Evolutionary conservation across 2,329 filamentous ascomycete genomes (phyloP).

Genomic region (Phialophora tarda): DNA sequence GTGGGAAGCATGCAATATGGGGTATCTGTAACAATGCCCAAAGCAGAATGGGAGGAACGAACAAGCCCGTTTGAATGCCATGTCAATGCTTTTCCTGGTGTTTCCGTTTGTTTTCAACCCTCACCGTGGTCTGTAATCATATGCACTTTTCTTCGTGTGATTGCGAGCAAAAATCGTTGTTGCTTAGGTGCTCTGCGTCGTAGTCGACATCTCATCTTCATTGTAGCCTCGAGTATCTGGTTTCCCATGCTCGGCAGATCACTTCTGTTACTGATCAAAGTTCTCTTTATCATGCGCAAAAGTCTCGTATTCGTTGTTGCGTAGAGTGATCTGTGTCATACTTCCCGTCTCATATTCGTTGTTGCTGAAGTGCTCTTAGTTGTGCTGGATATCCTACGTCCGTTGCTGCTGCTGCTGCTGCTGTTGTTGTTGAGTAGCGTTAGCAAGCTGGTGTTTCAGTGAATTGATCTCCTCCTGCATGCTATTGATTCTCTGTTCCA

Average conservation of each 20-base stretch:
- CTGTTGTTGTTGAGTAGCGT: slow-evolving; percentile 27
- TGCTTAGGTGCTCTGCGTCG: slow-evolving; percentile 11
- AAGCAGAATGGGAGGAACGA: slow-evolving; percentile 28
- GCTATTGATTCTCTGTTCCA: slow-evolving; percentile 50
- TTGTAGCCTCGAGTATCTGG: background rate
- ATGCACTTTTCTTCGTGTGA: slow-evolving; percentile 11
- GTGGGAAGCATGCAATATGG: slow-evolving; percentile 22
- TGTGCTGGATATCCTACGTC: slow-evolving; percentile 7
- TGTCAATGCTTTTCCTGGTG: slow-evolving; percentile 24
- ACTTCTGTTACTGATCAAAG: background rate
- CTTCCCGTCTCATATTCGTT: background rate
- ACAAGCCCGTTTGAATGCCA: slow-evolving; percentile 17
- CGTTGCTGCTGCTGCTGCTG: slow-evolving; percentile 29
- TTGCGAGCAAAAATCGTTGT: slow-evolving; percentile 23
- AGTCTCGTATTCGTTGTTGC: background rate
- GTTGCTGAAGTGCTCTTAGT: background rate
- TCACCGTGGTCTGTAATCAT: slow-evolving; percentile 1
- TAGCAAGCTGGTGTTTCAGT: slow-evolving; percentile 49
- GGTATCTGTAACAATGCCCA: slow-evolving; percentile 32
- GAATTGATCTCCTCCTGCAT: slow-evolving; percentile 51
- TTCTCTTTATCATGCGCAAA: background rate
- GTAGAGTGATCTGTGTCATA: background rate
- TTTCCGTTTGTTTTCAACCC: slow-evolving; percentile 13
- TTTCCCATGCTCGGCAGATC: no score
- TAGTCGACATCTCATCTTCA: slow-evolving; percentile 6